Conservation (phyloP, 345 rosid genomes). For the Salix koriyanagi region DNA sequence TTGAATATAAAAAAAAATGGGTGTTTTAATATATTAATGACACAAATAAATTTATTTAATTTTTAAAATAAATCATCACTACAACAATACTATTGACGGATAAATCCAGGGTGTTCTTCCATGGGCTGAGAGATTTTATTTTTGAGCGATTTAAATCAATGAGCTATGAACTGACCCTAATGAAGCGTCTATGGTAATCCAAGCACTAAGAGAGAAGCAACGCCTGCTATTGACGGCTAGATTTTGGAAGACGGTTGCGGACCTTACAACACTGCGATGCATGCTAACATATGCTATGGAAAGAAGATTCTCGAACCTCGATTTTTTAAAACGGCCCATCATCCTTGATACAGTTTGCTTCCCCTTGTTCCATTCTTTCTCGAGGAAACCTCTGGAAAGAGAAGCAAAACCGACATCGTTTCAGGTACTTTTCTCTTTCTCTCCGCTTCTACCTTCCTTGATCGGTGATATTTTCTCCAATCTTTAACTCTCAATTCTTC, state of each 20-base stretch:
- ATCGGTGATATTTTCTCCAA: not conserved
- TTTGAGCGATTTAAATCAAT: not conserved
- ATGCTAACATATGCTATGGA: not conserved
- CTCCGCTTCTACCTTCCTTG: not conserved
- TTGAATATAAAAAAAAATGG: no score
- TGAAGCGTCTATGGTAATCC: not conserved
- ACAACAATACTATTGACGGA: not conserved
- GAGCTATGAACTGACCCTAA: not conserved
- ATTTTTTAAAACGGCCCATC: not conserved
- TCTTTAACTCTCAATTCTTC: not conserved
- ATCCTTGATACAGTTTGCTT: not conserved
- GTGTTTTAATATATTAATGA: no score
- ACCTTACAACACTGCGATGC: not conserved
- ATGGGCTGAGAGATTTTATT: not conserved
- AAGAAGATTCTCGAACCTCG: slow-evolving; percentile 19
- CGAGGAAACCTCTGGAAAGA: not conserved
- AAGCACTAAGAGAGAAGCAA: not conserved
- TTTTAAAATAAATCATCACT: no score
- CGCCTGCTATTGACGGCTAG: not conserved
- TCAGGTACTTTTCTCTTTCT: not conserved
- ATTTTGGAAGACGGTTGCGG: not conserved
- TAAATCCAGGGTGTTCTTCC: not conserved
- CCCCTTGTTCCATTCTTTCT: not conserved
- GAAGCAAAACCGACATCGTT: not conserved
- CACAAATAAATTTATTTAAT: no score